phyloP scores from a whole-genome alignment of 352 stramenopile species.

The Phytophthora chlamydospora region DNA sequence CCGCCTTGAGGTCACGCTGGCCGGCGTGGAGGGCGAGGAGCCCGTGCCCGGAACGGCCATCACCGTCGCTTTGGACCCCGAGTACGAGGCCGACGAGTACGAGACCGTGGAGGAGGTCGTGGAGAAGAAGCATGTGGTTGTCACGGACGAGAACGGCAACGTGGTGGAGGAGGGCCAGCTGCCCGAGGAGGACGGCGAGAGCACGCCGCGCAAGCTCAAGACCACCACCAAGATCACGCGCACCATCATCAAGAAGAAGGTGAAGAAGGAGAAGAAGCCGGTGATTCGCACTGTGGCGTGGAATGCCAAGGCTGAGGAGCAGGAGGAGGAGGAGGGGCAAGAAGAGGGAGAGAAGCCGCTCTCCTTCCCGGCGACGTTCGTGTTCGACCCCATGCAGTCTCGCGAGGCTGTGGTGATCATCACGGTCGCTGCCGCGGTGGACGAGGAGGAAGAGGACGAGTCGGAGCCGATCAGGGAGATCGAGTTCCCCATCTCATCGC shows the following conservation, averaged over 20 bases:
- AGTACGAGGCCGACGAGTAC: conserved; percentile 74
- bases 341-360: conserved; percentile 8
- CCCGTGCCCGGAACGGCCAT: conserved; percentile 63
- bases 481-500: conserved; percentile 73
- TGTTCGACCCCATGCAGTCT: conserved; percentile 86
- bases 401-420: conserved; percentile 81
- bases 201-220: conserved; percentile 52
- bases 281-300: conserved; percentile 48
- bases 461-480: conserved; percentile 76
- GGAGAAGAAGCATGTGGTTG: conserved; percentile 62
- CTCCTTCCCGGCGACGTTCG: conserved; percentile 69
- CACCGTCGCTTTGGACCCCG: conserved; percentile 72
- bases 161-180: conserved; percentile 50
- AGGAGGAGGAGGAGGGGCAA: conserved; percentile 16
- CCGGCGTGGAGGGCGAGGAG: conserved; percentile 59
- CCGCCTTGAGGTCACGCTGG: conserved; percentile 67
- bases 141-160: conserved; percentile 52
- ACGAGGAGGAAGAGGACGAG: conserved; percentile 60
- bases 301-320: conserved; percentile 22
- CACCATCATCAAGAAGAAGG: conserved; percentile 59
- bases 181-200: conserved; percentile 41
- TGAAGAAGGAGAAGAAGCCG: conserved; percentile 60
- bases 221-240: conserved; percentile 66
- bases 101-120: conserved; percentile 60
- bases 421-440: conserved; percentile 46